Evolutionary conservation across 225 moss, liverwort and hornwort species (phyloP), one percentile per base, ranked within the genome.

Genomic region (Pseudisothecium myosuroides): DNA sequence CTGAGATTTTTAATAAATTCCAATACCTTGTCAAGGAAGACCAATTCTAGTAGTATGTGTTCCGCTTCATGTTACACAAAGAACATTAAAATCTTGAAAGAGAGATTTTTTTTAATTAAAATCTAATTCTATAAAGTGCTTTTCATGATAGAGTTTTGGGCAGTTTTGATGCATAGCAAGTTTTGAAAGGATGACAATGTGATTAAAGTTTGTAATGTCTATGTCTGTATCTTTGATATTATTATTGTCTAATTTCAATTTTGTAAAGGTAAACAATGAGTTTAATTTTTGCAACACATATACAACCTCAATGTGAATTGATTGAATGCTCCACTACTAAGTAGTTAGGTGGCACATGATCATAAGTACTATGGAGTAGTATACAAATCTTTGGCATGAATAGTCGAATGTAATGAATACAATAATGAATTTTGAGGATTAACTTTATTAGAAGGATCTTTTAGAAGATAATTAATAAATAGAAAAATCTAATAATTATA

Each of bases 331-430:
- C 2, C 19, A 67, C 20, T 67, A 11, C n/a, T n/a, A 20, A 19
- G 22, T n/a, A n/a, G 7, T n/a, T 68, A 7, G 68, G 12, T 68
- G 2, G 68, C 0, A 1, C 4, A 69, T 0, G 1, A 1, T 24
- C 8, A 23, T 65, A 2, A 34, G 15, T 65, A n/a, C n/a, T n/a
- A n/a, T n/a, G n/a, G n/a, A 65, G 2, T 34, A 10, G 36, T 65
- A 65, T 1, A 65, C 65, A 65, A 65, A 65, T 65, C 34, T 1
- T 2, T 13, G 14, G 6, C 39, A 39, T 2, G 2, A 69, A 24
- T 41, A 14, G 26, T 69, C 23, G 14, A 39, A 39, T 24, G 7
- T 0, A 7, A 24, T 8, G 39, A 69, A 69, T 24, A 24, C 26
- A 26, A 41, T 41, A 41, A 15, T 41, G 14, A n/a, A 26, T 8